Conservation (phyloP, 2,329 filamentous ascomycete species). For the Aspergillus carbonarius region DNA sequence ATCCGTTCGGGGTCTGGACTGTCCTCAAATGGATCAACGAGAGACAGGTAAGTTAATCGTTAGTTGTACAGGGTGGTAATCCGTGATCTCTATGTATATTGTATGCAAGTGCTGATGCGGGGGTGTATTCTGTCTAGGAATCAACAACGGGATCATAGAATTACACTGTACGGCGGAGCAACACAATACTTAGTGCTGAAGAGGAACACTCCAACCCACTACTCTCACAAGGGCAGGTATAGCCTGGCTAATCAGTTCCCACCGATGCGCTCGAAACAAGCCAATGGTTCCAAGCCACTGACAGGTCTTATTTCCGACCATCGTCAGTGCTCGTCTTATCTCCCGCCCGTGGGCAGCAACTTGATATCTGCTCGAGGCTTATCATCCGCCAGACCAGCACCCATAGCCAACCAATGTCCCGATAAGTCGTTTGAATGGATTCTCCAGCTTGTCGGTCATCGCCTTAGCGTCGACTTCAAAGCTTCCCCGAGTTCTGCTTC, state of each 20-base stretch:
- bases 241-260: constrained; percentile 11
- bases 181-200: background rate
- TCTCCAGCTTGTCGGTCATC: background rate
- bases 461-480: constrained; percentile 2
- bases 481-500: constrained; percentile 7
- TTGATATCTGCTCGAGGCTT: background rate
- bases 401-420: background rate
- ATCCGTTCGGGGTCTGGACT: background rate
- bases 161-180: background rate
- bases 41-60: background rate
- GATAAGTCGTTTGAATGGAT: background rate
- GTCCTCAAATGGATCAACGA: background rate
- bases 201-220: background rate
- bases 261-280: background rate
- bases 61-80: background rate
- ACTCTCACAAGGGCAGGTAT: constrained; percentile 25
- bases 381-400: constrained; percentile 1
- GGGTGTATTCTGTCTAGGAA: background rate
- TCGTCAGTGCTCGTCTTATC: constrained; percentile 3
- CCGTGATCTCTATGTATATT: background rate
- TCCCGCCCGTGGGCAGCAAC: background rate
- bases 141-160: background rate
- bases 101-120: background rate
- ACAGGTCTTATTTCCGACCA: background rate
- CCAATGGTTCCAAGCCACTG: background rate